Evolutionary conservation across 2,329 filamentous ascomycete genomes (phyloP), one percentile per base, ranked within the genome.

Genomic region (Colletotrichum eremochloae): DNA sequence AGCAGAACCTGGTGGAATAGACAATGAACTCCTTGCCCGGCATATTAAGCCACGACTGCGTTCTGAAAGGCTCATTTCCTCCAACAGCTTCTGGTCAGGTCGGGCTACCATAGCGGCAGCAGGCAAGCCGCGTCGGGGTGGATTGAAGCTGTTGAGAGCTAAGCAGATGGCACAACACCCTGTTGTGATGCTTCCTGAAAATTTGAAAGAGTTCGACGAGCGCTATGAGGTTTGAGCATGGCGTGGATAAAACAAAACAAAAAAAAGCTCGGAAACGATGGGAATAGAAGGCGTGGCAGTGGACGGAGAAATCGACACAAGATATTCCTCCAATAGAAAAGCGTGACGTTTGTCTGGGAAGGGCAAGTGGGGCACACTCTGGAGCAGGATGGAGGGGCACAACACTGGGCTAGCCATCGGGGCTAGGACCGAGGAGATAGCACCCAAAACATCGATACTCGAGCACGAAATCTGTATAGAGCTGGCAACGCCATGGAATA

Each of bases 281-380:
- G 53, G 68, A 60, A 60, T 64, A 53, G 66, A 42, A 52, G 42
- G 56, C 20, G 31, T 5, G 2, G 14, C 31, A 71, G 63, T 73
- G 71, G 68, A 71, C 71, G 71, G 71, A 71, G 42, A 62, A 73
- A 71, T 58, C 15, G 11, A 6, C 44, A 29, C 5, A 18, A 52
- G n/a, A 66, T 71, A 3, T 73, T 73, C 71, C 71, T 14, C 71
- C 71, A 73, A 73, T 71, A 18, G 29, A 14, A 55, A 14, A 4
- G 5, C 14, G 0, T 5, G 3, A 33, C 12, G 0, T 6, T 9
- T n/a, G 56, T 63, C 31, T 64, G 38, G 60, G 15, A n/a, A 55
- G 53, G 65, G n/a, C 52, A 60, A 50, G 65, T 68, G 65, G 69
- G 53, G 60, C 48, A 29, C 6, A 50, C 12, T 29, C 40, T 29